Evolutionary conservation across 192 early-diverging fungal genomes (phyloP).

Genomic region (Entophlyctis luteolus): DNA sequence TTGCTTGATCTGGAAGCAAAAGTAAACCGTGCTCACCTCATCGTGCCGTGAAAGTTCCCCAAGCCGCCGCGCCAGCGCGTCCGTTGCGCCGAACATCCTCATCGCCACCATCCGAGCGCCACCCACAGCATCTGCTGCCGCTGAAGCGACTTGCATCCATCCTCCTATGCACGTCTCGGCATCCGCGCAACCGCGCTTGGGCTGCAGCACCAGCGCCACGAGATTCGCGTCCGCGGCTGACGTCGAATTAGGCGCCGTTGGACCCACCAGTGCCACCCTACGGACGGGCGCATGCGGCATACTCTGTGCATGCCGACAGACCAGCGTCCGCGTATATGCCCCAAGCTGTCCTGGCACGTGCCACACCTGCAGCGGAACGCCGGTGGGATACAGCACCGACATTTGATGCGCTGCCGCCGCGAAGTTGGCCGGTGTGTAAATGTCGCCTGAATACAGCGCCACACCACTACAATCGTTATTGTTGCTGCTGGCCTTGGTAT

Average conservation of each 20-base stretch:
- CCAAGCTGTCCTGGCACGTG: conserved; percentile 1
- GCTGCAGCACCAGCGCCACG: no score
- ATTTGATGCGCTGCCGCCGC: not conserved
- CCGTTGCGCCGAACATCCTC: no score
- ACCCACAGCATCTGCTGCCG: no score
- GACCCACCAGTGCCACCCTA: not conserved
- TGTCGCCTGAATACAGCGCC: not conserved
- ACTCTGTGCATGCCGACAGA: not conserved
- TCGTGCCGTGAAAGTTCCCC: no score
- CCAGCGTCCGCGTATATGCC: not conserved
- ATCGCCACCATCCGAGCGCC: no score
- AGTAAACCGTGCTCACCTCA: no score
- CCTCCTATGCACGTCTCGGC: no score
- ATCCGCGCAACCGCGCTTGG: no score
- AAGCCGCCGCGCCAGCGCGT: no score
- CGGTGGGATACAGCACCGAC: conserved; percentile 1
- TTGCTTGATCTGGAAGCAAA: no score
- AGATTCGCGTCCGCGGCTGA: no score
- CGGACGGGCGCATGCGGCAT: not conserved
- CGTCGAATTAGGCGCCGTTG: not conserved
- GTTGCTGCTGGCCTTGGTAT: not conserved
- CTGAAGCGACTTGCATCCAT: no score
- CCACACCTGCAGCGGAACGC: not conserved
- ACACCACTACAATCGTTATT: not conserved
- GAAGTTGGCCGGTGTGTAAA: not conserved